Conservation (phyloP, 2,329 filamentous ascomycete genomes). For the Colletotrichum horii region DNA sequence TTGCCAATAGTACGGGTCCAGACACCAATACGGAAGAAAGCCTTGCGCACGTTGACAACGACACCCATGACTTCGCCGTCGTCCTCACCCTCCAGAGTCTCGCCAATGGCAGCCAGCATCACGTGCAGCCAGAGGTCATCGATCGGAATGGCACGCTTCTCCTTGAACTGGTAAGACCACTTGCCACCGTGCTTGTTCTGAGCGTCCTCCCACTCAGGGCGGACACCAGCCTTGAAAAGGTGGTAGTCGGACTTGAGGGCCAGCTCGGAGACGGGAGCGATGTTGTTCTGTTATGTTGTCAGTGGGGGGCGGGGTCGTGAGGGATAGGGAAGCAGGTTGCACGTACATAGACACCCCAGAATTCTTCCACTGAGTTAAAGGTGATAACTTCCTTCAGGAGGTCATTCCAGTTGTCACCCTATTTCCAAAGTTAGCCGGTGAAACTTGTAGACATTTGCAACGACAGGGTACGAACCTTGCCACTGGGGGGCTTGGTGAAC, state of each 20-base stretch:
- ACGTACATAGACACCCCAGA: conserved; percentile 98
- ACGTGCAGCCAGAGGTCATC: conserved; percentile 97
- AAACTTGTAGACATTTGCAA: conserved; percentile 17
- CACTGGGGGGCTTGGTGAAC: conserved; percentile 98
- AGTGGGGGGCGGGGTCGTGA: conserved; percentile 12
- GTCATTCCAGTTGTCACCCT: conserved; percentile 99
- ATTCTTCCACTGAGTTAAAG: conserved; percentile 98
- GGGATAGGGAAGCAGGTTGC: neutral
- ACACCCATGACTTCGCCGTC: conserved; percentile 99
- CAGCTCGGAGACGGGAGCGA: conserved; percentile 92
- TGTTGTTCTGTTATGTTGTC: conserved; percentile 80
- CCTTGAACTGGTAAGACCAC: conserved; percentile 98
- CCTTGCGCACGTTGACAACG: conserved; percentile 97
- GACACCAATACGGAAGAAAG: conserved; percentile 95
- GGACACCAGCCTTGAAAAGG: conserved; percentile 96
- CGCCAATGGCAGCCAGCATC: conserved; percentile 95
- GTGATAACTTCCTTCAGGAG: conserved; percentile 98
- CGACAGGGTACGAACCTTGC: conserved; percentile 70
- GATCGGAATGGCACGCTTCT: conserved; percentile 89
- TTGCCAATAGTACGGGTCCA: conserved; percentile 97
- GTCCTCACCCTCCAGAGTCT: conserved; percentile 93
- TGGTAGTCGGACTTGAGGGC: conserved; percentile 99
- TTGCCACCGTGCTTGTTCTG: conserved; percentile 99
- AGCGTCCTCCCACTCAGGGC: conserved; percentile 96
- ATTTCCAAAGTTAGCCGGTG: neutral